phyloP scores from a whole-genome alignment of 768 basidiomycete species.

The Mycena chlorophos region DNA sequence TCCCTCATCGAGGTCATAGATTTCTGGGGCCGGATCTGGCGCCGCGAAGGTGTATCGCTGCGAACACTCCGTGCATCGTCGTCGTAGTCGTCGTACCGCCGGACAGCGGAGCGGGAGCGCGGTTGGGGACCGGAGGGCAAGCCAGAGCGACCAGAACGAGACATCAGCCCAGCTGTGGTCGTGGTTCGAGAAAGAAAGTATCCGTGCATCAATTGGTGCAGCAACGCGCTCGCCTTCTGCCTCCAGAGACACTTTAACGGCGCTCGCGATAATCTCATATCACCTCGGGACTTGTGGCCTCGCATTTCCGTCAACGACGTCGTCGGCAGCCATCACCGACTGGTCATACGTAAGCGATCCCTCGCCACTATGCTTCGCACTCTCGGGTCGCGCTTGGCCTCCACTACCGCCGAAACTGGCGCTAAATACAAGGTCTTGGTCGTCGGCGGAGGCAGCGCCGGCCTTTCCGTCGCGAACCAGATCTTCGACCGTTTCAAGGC shows the following conservation, averaged over 20 bases:
- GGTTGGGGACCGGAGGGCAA: slow-evolving; percentile 42
- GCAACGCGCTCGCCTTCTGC: too few relatives aligned
- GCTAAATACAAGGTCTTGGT: slow-evolving; percentile 81
- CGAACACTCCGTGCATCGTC: slow-evolving; percentile 8
- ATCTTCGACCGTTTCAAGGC: slow-evolving; percentile 77
- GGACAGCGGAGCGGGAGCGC: slow-evolving; percentile 35
- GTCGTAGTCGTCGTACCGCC: slow-evolving; percentile 13
- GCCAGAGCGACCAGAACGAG: slow-evolving; percentile 28
- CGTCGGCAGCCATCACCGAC: too few relatives aligned
- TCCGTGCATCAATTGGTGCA: too few relatives aligned
- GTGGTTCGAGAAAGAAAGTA: slow-evolving; percentile 12
- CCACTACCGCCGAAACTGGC: slow-evolving; percentile 33
- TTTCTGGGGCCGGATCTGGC: slow-evolving; percentile 27
- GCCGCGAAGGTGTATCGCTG: slow-evolving; percentile 11
- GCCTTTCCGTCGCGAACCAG: slow-evolving; percentile 83
- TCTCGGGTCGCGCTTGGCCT: slow-evolving; percentile 15
- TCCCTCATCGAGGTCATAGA: slow-evolving; percentile 22
- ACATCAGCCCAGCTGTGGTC: slow-evolving; percentile 30
- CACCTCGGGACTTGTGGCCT: too few relatives aligned
- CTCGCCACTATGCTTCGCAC: slow-evolving; percentile 4
- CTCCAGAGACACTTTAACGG: too few relatives aligned
- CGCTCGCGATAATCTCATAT: too few relatives aligned
- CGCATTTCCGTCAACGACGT: too few relatives aligned
- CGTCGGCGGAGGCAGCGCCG: slow-evolving; percentile 84
- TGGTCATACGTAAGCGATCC: slow-evolving; percentile 7